phyloP scores from a whole-genome alignment of 148 eudicot genomes.

The Cornus controversa region DNA sequence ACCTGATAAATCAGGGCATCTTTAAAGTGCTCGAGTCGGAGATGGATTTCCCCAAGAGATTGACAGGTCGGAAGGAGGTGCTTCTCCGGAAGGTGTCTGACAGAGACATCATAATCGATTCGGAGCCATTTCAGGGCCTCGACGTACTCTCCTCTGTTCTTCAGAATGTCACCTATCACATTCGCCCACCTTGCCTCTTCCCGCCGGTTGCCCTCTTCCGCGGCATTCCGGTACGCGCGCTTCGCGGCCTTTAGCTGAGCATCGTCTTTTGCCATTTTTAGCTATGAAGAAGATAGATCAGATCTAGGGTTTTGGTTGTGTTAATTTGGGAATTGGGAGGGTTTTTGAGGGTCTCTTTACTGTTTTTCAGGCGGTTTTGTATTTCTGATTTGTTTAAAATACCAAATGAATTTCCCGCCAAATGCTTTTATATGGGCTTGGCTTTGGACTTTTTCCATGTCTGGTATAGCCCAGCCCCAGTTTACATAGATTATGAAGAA shows the following conservation, averaged over 20 bases:
- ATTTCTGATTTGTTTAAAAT: slow-evolving; percentile 1
- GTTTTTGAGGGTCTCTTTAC: background rate
- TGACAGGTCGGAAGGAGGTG: slow-evolving; percentile 91
- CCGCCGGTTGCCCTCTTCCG: slow-evolving; percentile 54
- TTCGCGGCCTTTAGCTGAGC: slow-evolving; percentile 52
- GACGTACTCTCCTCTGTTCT: slow-evolving; percentile 80
- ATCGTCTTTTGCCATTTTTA: slow-evolving; percentile 43
- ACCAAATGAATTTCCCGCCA: slow-evolving; percentile 11
- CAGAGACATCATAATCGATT: slow-evolving; percentile 66
- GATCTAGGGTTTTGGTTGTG: slow-evolving; percentile 5
- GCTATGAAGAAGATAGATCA: background rate
- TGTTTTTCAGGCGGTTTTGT: slow-evolving; percentile 9
- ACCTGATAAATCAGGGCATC: slow-evolving; percentile 86
- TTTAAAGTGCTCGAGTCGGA: slow-evolving; percentile 52
- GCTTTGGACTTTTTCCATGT: background rate
- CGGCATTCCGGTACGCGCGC: slow-evolving; percentile 53
- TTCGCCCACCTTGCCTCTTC: slow-evolving; percentile 99
- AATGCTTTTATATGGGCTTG: background rate
- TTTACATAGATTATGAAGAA: too few relatives aligned
- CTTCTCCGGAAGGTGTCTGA: slow-evolving; percentile 49
- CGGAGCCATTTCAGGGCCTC: slow-evolving; percentile 77
- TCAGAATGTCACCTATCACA: slow-evolving; percentile 71
- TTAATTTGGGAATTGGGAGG: background rate
- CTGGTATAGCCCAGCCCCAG: too few relatives aligned
- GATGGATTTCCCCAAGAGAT: slow-evolving; percentile 77